Base-by-base conservation (phyloP, 352 stramenopile genomes). In the Thraustotheca clavata region DNA sequence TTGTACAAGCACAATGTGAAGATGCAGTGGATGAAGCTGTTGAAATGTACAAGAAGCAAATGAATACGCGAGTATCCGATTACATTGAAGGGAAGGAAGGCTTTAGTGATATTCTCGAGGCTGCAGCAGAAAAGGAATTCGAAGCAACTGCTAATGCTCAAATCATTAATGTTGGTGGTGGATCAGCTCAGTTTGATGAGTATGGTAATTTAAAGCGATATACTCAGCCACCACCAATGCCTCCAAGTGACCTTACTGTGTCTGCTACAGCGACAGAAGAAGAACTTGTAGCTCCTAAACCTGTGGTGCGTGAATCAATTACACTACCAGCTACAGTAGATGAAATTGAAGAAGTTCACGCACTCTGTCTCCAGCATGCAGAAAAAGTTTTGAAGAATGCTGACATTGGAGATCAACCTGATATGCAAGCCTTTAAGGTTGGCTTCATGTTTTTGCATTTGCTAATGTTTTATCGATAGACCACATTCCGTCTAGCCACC, bases 1-100 rank as follows among this genome's bases (percentile, higher is more conserved):
- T 97, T 2, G 83, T 94, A 27, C 83, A 96, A 68, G 73, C 76
- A 3, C 83, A 93, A 59, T 95, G 83, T 67, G 72, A 89, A 43
- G 84, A 95, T 59, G 87, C 85, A 12, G 73, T 93, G 7, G 72
- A 87, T 32, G 78, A 87, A 16, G 80, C 86, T 1, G 68, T 96
- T 1, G 73, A 80, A 54, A 49, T 77, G n/a, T 96, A 96, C 75
- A 80, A 88, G 57, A 72, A 74, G 1, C 80, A 91, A 63, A 70
- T 93, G 31, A 54, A 67, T 16, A 62, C 72, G 7, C 77, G 80
- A 22, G 73, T 94, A 9, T 39, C 27, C 50, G 34, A 59, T 18
- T 60, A 60, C 18, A 35, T 62, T 18, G 50, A 62, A n/a, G 31
- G 31, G 43, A 35, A 34, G 33, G 41, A 47, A 9, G 18, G 33